phyloP scores from a whole-genome alignment of 352 stramenopile species.

The Phytophthora pistaciae region DNA sequence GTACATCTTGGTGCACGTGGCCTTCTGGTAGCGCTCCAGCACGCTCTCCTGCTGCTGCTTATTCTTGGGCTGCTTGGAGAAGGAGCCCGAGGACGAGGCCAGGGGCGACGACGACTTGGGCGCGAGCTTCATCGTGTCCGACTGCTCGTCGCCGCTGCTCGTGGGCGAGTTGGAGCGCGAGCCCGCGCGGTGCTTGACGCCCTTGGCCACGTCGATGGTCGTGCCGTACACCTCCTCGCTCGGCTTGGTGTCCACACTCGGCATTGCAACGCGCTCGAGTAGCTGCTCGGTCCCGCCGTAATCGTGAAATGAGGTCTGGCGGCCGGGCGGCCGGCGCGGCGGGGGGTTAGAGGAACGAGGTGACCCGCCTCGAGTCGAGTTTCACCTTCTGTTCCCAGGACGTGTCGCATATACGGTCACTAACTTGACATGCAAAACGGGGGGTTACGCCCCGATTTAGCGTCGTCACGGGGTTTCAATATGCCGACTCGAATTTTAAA shows the following conservation, averaged over 20 bases:
- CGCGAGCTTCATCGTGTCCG: slow-evolving; percentile 36
- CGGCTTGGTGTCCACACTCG: slow-evolving; percentile 11
- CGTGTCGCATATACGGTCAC: slow-evolving; percentile 32
- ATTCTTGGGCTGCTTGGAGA: slow-evolving; percentile 31
- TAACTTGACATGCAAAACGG: slow-evolving; percentile 16
- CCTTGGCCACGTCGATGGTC: slow-evolving; percentile 33
- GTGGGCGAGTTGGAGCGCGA: slow-evolving; percentile 47
- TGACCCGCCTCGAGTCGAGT: not conserved
- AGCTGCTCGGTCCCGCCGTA: slow-evolving; percentile 16
- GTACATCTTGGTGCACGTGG: slow-evolving; percentile 88
- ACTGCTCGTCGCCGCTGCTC: slow-evolving; percentile 48
- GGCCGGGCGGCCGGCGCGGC: no score
- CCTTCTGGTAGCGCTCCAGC: slow-evolving; percentile 74
- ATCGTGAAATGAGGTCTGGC: slow-evolving; percentile 36
- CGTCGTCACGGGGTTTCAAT: not conserved
- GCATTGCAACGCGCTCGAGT: not conserved
- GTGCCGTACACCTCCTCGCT: slow-evolving; percentile 33
- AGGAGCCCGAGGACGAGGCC: slow-evolving; percentile 10
- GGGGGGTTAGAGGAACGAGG: not conserved
- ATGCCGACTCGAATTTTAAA: not conserved
- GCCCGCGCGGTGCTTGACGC: slow-evolving; percentile 40
- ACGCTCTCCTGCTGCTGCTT: slow-evolving; percentile 42
- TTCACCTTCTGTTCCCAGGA: slow-evolving; percentile 7
- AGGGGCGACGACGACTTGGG: slow-evolving; percentile 26
- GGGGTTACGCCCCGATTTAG: not conserved